Conservation (phyloP, 345 rosid species). For the Moricandia arvensis region DNA sequence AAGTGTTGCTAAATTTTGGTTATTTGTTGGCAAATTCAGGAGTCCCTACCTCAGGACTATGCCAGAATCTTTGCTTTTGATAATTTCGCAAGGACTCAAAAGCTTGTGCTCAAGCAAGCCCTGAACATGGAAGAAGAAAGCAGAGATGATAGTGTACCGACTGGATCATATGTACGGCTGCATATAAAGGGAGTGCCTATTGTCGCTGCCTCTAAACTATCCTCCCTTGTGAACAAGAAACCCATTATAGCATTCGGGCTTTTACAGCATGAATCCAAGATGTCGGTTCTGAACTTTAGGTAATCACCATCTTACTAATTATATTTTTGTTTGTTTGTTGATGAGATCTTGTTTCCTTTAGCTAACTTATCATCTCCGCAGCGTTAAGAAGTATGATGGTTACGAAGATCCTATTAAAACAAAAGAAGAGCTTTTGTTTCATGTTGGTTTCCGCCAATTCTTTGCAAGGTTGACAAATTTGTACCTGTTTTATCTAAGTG, state of each 20-base stretch:
- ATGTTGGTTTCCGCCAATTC: conserved; percentile 94
- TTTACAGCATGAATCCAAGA: conserved; percentile 93
- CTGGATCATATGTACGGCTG: conserved; percentile 67
- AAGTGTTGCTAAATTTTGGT: conserved; percentile 1
- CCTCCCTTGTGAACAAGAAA: conserved; percentile 40
- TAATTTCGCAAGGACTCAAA: conserved; percentile 75
- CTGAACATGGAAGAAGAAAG: conserved; percentile 53
- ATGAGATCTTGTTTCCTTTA: not conserved
- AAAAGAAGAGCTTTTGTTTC: conserved; percentile 86
- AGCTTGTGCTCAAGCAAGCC: conserved; percentile 70
- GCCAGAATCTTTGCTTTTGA: conserved; percentile 92
- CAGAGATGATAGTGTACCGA: conserved; percentile 54
- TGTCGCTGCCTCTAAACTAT: conserved; percentile 57
- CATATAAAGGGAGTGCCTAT: conserved; percentile 72
- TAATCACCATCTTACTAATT: conserved; percentile 26
- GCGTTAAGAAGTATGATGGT: conserved; percentile 76
- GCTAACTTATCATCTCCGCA: conserved; percentile 38
- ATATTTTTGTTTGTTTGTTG: conserved; percentile 4
- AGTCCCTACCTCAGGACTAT: conserved; percentile 90
- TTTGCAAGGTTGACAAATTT: conserved; percentile 60
- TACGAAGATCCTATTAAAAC: conserved; percentile 79
- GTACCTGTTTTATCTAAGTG: conserved; percentile 1
- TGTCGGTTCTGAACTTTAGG: conserved; percentile 96
- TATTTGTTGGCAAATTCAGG: conserved; percentile 51
- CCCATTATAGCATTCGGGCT: conserved; percentile 82